Evolutionary conservation across 2,329 filamentous ascomycete genomes (phyloP).

Genomic region (Ophiosphaerella korrae): DNA sequence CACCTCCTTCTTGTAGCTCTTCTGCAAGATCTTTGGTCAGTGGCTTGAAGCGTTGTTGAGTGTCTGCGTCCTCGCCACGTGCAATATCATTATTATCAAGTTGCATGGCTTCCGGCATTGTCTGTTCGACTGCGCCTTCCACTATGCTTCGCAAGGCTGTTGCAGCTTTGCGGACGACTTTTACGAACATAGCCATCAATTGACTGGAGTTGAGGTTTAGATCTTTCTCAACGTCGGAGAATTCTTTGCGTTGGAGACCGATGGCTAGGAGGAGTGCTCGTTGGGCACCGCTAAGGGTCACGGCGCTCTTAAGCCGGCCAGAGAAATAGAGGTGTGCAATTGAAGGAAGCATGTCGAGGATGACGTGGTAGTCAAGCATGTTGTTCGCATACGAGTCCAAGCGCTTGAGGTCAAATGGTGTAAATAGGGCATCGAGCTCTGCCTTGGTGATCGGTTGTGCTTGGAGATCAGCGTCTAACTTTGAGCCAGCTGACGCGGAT

Average conservation of each 20-base stretch:
- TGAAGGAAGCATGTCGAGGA: constrained; percentile 86
- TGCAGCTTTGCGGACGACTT: constrained; percentile 87
- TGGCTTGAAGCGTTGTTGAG: constrained; percentile 67
- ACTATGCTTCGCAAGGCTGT: constrained; percentile 77
- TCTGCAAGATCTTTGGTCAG: constrained; percentile 75
- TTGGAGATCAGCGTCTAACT: constrained; percentile 61
- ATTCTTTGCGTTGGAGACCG: constrained; percentile 88
- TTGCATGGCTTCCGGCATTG: constrained; percentile 53
- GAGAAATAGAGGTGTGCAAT: constrained; percentile 86
- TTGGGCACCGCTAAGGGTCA: constrained; percentile 82
- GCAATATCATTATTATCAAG: constrained; percentile 56
- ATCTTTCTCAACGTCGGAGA: constrained; percentile 81
- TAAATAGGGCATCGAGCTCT: constrained; percentile 78
- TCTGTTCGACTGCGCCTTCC: constrained; percentile 65
- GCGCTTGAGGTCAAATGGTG: constrained; percentile 92
- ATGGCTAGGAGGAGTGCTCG: constrained; percentile 81
- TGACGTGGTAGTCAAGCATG: constrained; percentile 96
- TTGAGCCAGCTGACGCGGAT: constrained; percentile 75
- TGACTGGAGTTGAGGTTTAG: constrained; percentile 75
- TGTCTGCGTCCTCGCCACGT: constrained; percentile 62
- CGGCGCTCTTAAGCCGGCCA: constrained; percentile 68
- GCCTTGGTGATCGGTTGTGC: constrained; percentile 68
- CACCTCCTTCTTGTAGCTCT: constrained; percentile 82
- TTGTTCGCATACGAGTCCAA: constrained; percentile 95
- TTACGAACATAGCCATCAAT: constrained; percentile 95